phyloP scores from a whole-genome alignment of 306 rosid species.

The Chamaecrista fasciculata region DNA sequence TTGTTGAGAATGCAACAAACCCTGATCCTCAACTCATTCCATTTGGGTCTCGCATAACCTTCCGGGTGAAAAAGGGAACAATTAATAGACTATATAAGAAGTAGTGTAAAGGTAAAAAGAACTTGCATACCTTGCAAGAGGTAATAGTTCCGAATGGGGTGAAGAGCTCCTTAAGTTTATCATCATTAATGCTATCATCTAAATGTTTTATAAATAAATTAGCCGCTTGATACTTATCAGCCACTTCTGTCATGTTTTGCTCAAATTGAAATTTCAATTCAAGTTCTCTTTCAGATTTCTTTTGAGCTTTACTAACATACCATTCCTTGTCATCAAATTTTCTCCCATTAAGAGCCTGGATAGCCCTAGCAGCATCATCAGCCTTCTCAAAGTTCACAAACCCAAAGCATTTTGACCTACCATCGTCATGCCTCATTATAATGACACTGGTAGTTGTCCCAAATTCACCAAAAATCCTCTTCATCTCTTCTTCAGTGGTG shows the following conservation, averaged over 20 bases:
- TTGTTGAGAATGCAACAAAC: conserved; percentile 93
- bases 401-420: conserved; percentile 92
- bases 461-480: conserved; percentile 60
- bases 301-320: conserved; percentile 91
- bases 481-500: conserved; percentile 86
- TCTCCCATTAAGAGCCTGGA: conserved; percentile 75
- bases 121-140: conserved; percentile 73
- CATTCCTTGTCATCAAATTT: conserved; percentile 77
- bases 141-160: conserved; percentile 71
- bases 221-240: conserved; percentile 88
- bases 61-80: conserved; percentile 10
- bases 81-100: background rate
- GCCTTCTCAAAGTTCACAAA: conserved; percentile 86
- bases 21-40: conserved; percentile 95
- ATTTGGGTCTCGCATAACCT: conserved; percentile 94
- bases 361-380: conserved; percentile 81
- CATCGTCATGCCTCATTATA: conserved; percentile 93
- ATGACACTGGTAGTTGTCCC: conserved; percentile 79
- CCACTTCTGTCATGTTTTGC: conserved; percentile 83
- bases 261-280: conserved; percentile 73
- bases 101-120: background rate
- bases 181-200: conserved; percentile 74
- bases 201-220: conserved; percentile 77
- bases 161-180: conserved; percentile 74
- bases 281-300: conserved; percentile 86